phyloP scores from a whole-genome alignment of 2,329 filamentous ascomycete genomes.

The Colletotrichum simmondsii region DNA sequence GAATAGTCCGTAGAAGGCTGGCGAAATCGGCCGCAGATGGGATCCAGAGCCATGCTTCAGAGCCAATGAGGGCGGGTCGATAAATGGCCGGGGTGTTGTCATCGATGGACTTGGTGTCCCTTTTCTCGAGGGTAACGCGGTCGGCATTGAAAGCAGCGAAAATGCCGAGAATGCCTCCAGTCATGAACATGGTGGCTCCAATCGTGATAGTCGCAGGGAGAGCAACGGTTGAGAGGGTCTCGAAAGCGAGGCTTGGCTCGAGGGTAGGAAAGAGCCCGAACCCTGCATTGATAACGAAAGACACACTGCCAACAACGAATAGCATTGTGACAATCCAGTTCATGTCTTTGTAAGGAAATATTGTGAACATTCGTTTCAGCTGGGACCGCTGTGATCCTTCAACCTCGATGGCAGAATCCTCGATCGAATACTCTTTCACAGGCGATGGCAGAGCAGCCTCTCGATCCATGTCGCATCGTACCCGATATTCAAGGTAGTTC shows the following conservation, averaged over 20 bases:
- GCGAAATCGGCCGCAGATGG: not conserved
- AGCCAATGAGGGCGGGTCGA: constrained; percentile 5
- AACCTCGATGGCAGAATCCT: not conserved
- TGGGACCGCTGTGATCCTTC: not conserved
- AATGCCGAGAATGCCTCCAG: not conserved
- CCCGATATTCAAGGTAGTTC: not conserved
- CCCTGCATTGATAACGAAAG: constrained; percentile 1
- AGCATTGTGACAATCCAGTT: constrained; percentile 14
- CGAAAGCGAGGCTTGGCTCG: constrained; percentile 1
- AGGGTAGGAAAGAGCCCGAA: not conserved
- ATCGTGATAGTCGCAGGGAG: not conserved
- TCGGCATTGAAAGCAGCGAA: constrained; percentile 17
- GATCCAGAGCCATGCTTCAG: constrained; percentile 1
- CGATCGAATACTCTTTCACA: constrained; percentile 2
- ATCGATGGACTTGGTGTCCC: not conserved
- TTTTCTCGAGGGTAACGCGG: constrained; percentile 1
- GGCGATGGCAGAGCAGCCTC: not conserved
- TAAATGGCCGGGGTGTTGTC: not conserved
- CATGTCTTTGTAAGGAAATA: constrained; percentile 13
- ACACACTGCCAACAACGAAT: not conserved
- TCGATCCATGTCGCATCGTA: constrained; percentile 1
- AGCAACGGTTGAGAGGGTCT: not conserved
- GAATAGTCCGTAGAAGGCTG: not conserved
- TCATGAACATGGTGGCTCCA: not conserved
- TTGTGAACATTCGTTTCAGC: not conserved